Evolutionary conservation across 371 early-diverging fungal genomes (phyloP).

Genomic region (Mortierella sp.): DNA sequence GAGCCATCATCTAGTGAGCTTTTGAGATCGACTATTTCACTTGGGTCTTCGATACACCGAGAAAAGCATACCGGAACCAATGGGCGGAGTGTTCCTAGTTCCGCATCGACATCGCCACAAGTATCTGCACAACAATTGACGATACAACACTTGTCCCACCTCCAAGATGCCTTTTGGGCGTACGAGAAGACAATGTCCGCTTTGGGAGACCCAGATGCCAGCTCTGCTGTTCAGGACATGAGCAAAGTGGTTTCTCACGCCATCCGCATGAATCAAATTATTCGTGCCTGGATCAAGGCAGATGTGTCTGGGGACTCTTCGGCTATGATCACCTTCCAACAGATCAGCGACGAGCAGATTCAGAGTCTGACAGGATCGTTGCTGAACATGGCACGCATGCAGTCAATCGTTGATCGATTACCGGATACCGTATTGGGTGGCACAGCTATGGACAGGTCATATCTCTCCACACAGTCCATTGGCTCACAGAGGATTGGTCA

Average conservation of each 20-base stretch:
- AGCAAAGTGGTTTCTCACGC: slow-evolving; percentile 31
- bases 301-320: slow-evolving; percentile 41
- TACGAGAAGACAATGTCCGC: slow-evolving; percentile 25
- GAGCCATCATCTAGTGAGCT: slow-evolving; percentile 8
- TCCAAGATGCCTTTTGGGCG: slow-evolving; percentile 30
- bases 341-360: slow-evolving; percentile 49
- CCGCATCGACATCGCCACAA: slow-evolving; percentile 4
- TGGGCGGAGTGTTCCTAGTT: slow-evolving; percentile 9
- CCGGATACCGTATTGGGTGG: slow-evolving; percentile 3
- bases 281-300: slow-evolving; percentile 38
- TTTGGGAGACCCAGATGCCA: neutral
- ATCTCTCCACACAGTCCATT: slow-evolving; percentile 18
- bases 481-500: slow-evolving; percentile 10
- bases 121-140: slow-evolving; percentile 5
- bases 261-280: slow-evolving; percentile 41
- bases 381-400: slow-evolving; percentile 14
- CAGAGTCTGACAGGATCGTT: slow-evolving; percentile 42
- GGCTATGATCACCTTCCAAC: slow-evolving; percentile 36
- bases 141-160: slow-evolving; percentile 31
- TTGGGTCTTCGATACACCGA: slow-evolving; percentile 2
- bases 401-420: neutral
- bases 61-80: slow-evolving; percentile 1
- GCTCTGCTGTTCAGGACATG: slow-evolving; percentile 18
- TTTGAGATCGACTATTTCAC: slow-evolving; percentile 14
- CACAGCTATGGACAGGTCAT: slow-evolving; percentile 12